Base-by-base conservation (phyloP, 1,284 basidiomycete genomes). In the Trametes sp. region DNA sequence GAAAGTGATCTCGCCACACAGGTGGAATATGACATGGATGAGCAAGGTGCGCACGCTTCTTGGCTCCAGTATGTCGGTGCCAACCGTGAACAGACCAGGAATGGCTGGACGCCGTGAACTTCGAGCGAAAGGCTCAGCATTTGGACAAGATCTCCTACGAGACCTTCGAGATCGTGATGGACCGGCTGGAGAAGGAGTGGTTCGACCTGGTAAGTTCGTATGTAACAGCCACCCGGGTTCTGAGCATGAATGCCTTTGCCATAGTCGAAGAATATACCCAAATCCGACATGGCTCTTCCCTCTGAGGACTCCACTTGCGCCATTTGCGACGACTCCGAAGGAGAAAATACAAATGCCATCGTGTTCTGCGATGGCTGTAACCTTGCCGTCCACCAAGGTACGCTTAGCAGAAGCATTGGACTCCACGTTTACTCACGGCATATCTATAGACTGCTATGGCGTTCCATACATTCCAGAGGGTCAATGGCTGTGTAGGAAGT, bases 291-390 rank as follows among this genome's bases (percentile, higher is more conserved):
- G 62, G 90, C 88, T 1, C 80, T 96, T 70, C 93, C 94, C 0
- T 93, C 91, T 1, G 95, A 98, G 78, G 96, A 98, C 73, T 95
- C 95, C 2, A 94, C 93, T 1, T 99, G 98, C 75, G 93, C 95
- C 3, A 93, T 99, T 55, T 99, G 98, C 74, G 97, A 99, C 71
- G 97, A 99, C 73, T 94, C 95, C 3, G 98, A 99, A 73, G 97
- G 96, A 67, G 98, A 99, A 78, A 98, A 98, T 75, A 94, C 93
- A 62, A 99, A 99, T 74, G 98, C 96, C 7, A 99, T 99, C 69
- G 97, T 99, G 19, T 99, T 99, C 75, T 99, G 98, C 76, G 98
- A 99, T 74, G 98, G 98, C 0, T 99, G 98, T 77, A 99, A 99
- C 76, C 82, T 99, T 29, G 98, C 98, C 9, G 97, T 99, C 5